phyloP scores from a whole-genome alignment of 116 monocot genomes.

The Cymodocea nodosa region DNA sequence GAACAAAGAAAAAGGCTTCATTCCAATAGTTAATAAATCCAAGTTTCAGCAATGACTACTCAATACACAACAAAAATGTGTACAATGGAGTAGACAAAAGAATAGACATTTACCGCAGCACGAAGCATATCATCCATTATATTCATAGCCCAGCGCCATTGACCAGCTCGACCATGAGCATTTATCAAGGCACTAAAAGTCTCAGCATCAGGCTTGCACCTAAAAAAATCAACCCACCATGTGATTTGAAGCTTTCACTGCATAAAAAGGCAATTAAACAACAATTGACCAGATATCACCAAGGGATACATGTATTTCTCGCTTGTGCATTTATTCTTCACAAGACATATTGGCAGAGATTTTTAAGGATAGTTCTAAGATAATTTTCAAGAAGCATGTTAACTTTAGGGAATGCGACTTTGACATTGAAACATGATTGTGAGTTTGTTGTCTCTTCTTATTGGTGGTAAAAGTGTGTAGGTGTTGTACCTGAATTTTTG shows the following conservation, averaged over 20 bases:
- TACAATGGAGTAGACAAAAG: not conserved
- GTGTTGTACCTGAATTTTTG: conserved; percentile 71
- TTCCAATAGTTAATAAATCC: too few relatives aligned
- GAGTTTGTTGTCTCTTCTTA: not conserved
- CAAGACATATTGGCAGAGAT: too few relatives aligned
- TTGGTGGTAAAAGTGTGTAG: not conserved
- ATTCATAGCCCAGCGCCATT: conserved; percentile 92
- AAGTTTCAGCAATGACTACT: too few relatives aligned
- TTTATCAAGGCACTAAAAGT: conserved; percentile 83
- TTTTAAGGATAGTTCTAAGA: too few relatives aligned
- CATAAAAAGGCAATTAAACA: too few relatives aligned
- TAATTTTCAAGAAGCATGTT: too few relatives aligned
- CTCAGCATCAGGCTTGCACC: conserved; percentile 96
- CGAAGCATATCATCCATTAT: conserved; percentile 99
- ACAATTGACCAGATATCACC: too few relatives aligned
- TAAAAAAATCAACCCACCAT: conserved; percentile 12
- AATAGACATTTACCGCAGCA: conserved; percentile 55
- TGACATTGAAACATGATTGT: too few relatives aligned
- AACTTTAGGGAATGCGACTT: not conserved
- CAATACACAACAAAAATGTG: too few relatives aligned
- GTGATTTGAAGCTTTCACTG: not conserved
- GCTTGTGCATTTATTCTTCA: too few relatives aligned
- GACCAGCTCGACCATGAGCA: conserved; percentile 90
- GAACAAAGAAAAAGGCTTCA: too few relatives aligned
- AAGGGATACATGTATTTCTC: too few relatives aligned